phyloP scores from a whole-genome alignment of 352 stramenopile species.

The Phytophthora citrophthora region DNA sequence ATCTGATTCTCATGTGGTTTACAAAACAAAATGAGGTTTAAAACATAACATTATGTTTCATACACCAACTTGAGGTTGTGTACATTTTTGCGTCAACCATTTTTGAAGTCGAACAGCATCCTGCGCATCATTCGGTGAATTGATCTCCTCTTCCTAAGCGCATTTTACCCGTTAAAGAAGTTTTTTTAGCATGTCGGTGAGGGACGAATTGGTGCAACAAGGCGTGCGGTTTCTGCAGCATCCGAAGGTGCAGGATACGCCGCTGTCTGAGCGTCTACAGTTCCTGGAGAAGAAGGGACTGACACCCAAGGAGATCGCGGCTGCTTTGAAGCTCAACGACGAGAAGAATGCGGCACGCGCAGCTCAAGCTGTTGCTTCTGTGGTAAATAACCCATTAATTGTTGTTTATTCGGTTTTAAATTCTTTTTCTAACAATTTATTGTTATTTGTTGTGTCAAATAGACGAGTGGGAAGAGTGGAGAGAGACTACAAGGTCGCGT shows the following conservation, averaged over 20 bases:
- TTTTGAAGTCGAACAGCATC: constrained; percentile 8
- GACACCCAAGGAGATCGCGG: constrained; percentile 69
- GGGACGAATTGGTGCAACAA: constrained; percentile 70
- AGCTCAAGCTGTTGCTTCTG: constrained; percentile 62
- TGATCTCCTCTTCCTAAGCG: not conserved
- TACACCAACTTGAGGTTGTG: not conserved
- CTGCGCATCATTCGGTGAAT: constrained; percentile 5
- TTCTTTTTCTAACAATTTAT: constrained; percentile 3
- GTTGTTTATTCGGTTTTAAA: not conserved
- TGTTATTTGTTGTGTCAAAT: constrained; percentile 1
- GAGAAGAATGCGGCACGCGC: constrained; percentile 59
- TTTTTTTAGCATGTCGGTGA: constrained; percentile 35
- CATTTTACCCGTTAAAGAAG: not conserved
- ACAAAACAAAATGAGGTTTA: not conserved
- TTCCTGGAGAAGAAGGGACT: constrained; percentile 85
- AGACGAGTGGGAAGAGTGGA: constrained; percentile 64
- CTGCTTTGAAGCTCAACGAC: constrained; percentile 71
- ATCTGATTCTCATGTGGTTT: constrained; percentile 4
- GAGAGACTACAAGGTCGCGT: constrained; percentile 63
- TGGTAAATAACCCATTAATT: constrained; percentile 33
- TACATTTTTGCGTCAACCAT: constrained; percentile 10
- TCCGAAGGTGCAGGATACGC: constrained; percentile 77
- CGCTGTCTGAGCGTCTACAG: constrained; percentile 69
- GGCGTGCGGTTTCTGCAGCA: constrained; percentile 83
- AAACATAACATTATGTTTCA: not conserved